Conservation (phyloP, 2,329 filamentous ascomycete species). For the Ophiostoma ulmi region DNA sequence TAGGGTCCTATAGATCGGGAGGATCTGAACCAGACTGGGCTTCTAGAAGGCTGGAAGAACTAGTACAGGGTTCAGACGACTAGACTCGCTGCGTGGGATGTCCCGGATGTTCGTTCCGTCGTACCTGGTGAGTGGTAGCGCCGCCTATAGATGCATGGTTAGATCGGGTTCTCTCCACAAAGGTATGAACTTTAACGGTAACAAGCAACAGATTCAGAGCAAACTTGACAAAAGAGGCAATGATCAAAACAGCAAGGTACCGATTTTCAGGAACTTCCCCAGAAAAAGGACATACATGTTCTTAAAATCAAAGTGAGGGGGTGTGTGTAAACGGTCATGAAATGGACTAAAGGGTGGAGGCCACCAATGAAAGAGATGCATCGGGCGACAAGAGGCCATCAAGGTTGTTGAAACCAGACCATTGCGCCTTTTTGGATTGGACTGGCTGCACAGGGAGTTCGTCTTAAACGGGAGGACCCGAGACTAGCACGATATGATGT, state of each 20-base stretch:
- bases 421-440: not conserved
- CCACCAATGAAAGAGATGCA: conserved; percentile 1
- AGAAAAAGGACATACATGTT: conserved; percentile 16
- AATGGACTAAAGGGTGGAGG: conserved; percentile 10
- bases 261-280: conserved; percentile 10
- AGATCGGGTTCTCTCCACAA: conserved; percentile 30
- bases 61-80: not conserved
- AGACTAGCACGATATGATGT: conserved; percentile 19
- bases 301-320: not conserved
- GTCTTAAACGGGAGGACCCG: conserved; percentile 24
- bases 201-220: conserved; percentile 22
- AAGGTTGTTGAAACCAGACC: conserved; percentile 22
- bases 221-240: conserved; percentile 16
- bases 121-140: conserved; percentile 70
- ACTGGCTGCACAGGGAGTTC: conserved; percentile 10
- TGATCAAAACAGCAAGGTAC: conserved; percentile 17
- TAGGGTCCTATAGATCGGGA: not conserved
- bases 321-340: conserved; percentile 19
- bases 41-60: not conserved
- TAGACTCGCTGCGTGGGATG: conserved; percentile 22
- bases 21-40: not conserved
- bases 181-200: conserved; percentile 13
- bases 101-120: conserved; percentile 31
- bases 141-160: conserved; percentile 52
- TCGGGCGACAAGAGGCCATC: conserved; percentile 23